Evolutionary conservation across 257 asterid species (phyloP).

Genomic region (Przewalskia tangutica): DNA sequence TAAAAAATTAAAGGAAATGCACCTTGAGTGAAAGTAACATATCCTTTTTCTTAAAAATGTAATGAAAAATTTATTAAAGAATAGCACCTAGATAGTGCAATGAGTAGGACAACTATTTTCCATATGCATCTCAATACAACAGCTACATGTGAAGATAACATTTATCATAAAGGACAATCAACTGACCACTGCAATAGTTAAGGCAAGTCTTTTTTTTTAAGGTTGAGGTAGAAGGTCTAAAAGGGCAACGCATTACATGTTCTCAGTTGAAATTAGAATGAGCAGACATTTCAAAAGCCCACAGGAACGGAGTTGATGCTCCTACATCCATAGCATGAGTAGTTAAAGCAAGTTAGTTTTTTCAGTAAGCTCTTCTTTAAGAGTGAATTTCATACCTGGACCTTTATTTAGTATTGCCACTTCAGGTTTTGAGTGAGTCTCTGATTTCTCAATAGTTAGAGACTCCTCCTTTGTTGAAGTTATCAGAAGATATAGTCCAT

Average conservation of each 20-base stretch:
- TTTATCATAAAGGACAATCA: not conserved
- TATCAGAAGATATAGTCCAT: constrained; percentile 31
- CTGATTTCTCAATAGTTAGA: constrained; percentile 12
- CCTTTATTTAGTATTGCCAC: constrained; percentile 13
- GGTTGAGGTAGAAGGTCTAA: not conserved
- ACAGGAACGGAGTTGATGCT: too few species aligned
- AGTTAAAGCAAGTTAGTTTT: too few species aligned
- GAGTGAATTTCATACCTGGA: constrained; percentile 23
- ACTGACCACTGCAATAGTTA: not conserved
- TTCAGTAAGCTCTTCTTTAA: not conserved
- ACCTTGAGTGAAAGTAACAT: not conserved
- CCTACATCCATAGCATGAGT: too few species aligned
- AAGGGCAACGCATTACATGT: not conserved
- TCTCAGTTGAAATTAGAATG: not conserved
- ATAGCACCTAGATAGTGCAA: not conserved
- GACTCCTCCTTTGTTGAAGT: constrained; percentile 27
- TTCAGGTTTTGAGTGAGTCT: constrained; percentile 16
- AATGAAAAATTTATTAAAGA: not conserved
- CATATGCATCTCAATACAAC: not conserved
- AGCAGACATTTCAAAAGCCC: not conserved
- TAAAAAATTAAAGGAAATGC: not conserved
- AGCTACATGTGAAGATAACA: not conserved
- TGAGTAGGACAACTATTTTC: not conserved
- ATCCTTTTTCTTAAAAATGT: not conserved
- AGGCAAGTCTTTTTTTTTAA: not conserved